Evolutionary conservation across 768 basidiomycete species (phyloP).

Genomic region (Boletus barrowsii): DNA sequence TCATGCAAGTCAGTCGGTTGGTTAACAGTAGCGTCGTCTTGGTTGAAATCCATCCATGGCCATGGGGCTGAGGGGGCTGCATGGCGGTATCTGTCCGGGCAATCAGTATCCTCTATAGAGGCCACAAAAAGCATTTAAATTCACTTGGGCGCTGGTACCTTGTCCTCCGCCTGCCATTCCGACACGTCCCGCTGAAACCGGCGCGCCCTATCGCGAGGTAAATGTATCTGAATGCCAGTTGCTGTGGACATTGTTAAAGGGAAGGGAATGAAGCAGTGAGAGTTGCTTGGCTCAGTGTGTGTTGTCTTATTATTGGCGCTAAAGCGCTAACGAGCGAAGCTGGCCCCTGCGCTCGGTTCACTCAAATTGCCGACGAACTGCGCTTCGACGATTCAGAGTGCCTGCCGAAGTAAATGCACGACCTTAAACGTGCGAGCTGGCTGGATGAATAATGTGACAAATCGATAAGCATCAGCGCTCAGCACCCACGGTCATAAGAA

Average conservation of each 20-base stretch:
- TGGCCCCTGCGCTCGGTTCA: not conserved
- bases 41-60: slow-evolving; percentile 41
- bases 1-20: too few species aligned
- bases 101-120: slow-evolving; percentile 8
- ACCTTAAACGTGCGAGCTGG: slow-evolving; percentile 9
- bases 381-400: not conserved
- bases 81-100: slow-evolving; percentile 33
- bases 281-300: not conserved
- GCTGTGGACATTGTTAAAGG: slow-evolving; percentile 12
- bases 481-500: not conserved
- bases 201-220: not conserved
- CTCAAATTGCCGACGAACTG: not conserved
- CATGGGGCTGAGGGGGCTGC: slow-evolving; percentile 40
- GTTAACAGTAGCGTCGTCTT: slow-evolving; percentile 16
- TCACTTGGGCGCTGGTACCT: slow-evolving; percentile 28
- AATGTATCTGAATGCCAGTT: slow-evolving; percentile 1
- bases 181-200: slow-evolving; percentile 8
- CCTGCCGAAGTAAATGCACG: not conserved
- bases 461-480: not conserved
- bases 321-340: not conserved
- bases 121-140: not conserved
- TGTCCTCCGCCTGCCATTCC: slow-evolving; percentile 4
- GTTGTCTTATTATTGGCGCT: slow-evolving; percentile 6
- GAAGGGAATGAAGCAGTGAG: not conserved
- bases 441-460: not conserved